Conservation (phyloP, 768 basidiomycete genomes). For the Candolleomyces eurysporus region DNA sequence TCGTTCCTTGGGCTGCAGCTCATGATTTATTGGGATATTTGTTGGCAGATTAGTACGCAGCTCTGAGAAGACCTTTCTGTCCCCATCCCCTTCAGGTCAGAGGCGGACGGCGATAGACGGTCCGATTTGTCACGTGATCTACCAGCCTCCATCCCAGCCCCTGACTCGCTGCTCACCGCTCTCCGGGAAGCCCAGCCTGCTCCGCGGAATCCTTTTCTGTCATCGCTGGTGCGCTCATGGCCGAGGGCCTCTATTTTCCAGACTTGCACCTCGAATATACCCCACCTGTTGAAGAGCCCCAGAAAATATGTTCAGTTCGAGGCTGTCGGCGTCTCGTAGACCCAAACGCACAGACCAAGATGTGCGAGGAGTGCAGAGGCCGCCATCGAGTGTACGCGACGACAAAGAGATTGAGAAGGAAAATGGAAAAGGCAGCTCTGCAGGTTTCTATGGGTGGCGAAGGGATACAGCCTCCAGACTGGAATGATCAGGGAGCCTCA, state of each 20-base stretch:
- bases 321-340: constrained; percentile 37
- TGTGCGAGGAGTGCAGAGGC: constrained; percentile 52
- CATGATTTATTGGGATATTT: too few relatives aligned
- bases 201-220: not conserved
- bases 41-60: too few relatives aligned
- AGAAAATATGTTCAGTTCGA: constrained; percentile 41
- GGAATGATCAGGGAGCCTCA: too few relatives aligned
- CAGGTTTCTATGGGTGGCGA: not conserved
- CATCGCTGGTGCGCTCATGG: not conserved
- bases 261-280: not conserved
- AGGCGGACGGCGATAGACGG: too few relatives aligned
- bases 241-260: constrained; percentile 1
- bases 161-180: not conserved
- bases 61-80: too few relatives aligned
- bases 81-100: too few relatives aligned
- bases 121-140: not conserved
- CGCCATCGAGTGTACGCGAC: constrained; percentile 51
- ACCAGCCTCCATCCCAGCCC: constrained; percentile 6
- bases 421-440: constrained; percentile 46
- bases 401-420: constrained; percentile 49
- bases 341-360: constrained; percentile 34
- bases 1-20: too few relatives aligned
- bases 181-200: not conserved
- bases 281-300: not conserved
- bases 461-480: too few relatives aligned